Evolutionary conservation across 768 basidiomycete genomes (phyloP).

Genomic region (Mycena rebaudengoi): DNA sequence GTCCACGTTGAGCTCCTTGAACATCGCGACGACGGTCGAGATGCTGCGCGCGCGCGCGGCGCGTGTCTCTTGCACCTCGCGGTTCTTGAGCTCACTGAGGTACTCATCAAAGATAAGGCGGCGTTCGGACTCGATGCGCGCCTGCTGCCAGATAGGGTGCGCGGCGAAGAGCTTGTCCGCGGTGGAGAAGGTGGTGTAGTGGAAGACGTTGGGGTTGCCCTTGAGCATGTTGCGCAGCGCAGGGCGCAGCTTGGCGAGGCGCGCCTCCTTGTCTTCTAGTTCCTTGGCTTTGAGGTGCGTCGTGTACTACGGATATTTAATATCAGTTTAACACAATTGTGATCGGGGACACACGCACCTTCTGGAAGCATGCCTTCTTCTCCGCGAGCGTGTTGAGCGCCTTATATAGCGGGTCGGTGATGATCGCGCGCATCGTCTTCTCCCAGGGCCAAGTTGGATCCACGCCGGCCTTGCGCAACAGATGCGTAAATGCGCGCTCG

Average conservation of each 20-base stretch:
- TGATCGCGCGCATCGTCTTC: conserved; percentile 96
- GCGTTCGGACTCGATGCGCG: conserved; percentile 85
- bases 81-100: conserved; percentile 82
- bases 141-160: conserved; percentile 93
- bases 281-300: conserved; percentile 81
- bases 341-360: conserved; percentile 57
- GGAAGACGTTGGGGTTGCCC: conserved; percentile 88
- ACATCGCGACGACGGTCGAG: conserved; percentile 81
- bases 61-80: conserved; percentile 88
- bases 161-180: conserved; percentile 87
- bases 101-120: conserved; percentile 93
- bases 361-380: conserved; percentile 94
- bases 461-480: conserved; percentile 89
- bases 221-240: conserved; percentile 86
- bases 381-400: conserved; percentile 92
- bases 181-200: conserved; percentile 90
- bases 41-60: conserved; percentile 82
- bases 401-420: conserved; percentile 97
- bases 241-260: conserved; percentile 87
- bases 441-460: conserved; percentile 98
- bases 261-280: conserved; percentile 84
- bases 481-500: conserved; percentile 92
- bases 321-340: background rate
- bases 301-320: conserved; percentile 66
- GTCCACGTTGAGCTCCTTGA: conserved; percentile 89